phyloP scores from a whole-genome alignment of 805 yeast species.

The Gaillardinia entomophila region DNA sequence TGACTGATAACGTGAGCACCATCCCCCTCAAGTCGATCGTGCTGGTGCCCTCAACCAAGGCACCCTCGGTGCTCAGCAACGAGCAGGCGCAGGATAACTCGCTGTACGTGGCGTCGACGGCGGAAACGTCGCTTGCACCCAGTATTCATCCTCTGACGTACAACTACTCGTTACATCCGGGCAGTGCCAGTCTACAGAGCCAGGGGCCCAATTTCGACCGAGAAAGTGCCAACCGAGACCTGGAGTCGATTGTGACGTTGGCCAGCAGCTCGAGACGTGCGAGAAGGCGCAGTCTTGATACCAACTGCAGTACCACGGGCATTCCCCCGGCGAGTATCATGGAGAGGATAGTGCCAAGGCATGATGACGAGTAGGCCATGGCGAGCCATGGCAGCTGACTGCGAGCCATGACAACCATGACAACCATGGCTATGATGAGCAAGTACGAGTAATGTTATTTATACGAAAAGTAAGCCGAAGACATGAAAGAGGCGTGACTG shows the following conservation, averaged over 20 bases:
- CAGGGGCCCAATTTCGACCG: slow-evolving; percentile 5
- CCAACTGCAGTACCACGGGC: slow-evolving; percentile 62
- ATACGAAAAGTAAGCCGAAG: too few relatives aligned
- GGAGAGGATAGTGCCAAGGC: slow-evolving; percentile 43
- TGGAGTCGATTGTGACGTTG: slow-evolving; percentile 38
- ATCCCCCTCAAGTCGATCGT: slow-evolving; percentile 43
- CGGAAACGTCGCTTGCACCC: slow-evolving; percentile 47
- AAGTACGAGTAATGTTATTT: too few relatives aligned
- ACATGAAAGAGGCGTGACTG: too few relatives aligned
- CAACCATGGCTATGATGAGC: too few relatives aligned
- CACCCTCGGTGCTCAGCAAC: slow-evolving; percentile 34
- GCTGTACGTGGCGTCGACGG: slow-evolving; percentile 39
- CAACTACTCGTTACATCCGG: neutral
- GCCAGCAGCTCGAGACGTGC: slow-evolving; percentile 35
- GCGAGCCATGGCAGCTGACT: too few relatives aligned
- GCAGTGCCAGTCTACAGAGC: neutral
- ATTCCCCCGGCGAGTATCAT: slow-evolving; percentile 70
- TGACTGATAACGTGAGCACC: slow-evolving; percentile 39
- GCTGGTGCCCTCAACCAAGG: slow-evolving; percentile 33
- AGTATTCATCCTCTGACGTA: slow-evolving; percentile 15
- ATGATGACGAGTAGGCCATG: too few relatives aligned
- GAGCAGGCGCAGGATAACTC: slow-evolving; percentile 20
- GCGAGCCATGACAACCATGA: too few relatives aligned
- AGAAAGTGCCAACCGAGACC: slow-evolving; percentile 26
- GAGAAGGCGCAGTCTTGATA: slow-evolving; percentile 39